Conservation (phyloP, 1,139 yeast genomes). For the Magnusiomyces fungicola region DNA sequence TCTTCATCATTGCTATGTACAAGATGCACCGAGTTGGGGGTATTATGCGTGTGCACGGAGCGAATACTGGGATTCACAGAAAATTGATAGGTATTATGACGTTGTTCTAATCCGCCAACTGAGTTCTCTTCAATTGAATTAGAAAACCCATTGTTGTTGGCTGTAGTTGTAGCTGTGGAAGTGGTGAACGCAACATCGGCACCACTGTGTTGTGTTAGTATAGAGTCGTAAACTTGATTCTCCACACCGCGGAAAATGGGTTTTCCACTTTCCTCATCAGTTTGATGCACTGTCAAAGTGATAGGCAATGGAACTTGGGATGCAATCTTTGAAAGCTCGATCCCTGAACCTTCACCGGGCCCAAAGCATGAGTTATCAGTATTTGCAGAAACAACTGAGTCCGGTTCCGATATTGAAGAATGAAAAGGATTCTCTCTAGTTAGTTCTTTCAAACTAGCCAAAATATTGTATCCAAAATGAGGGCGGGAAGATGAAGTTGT, state of each 20-base stretch:
- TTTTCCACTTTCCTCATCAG: too few relatives aligned
- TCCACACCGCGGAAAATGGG: too few relatives aligned
- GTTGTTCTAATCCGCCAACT: background rate
- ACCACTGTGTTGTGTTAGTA: too few relatives aligned
- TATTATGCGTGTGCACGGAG: too few relatives aligned
- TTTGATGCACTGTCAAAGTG: too few relatives aligned
- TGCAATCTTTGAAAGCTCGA: background rate
- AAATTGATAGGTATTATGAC: background rate
- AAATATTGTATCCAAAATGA: background rate
- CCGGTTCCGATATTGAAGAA: background rate
- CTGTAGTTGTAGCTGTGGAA: background rate
- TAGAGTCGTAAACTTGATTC: too few relatives aligned
- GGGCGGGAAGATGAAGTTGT: background rate
- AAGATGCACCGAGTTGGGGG: too few relatives aligned
- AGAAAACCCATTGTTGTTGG: background rate
- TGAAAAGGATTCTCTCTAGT: too few relatives aligned
- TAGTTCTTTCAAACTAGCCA: too few relatives aligned
- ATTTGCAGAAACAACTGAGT: background rate
- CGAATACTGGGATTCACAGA: background rate
- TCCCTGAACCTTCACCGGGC: background rate
- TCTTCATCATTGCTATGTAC: slow-evolving; percentile 1
- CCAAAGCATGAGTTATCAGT: background rate
- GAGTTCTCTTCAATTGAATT: background rate
- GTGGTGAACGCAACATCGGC: background rate
- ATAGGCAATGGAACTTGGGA: too few relatives aligned